Evolutionary conservation across 805 yeast genomes (phyloP).

Genomic region (Pichia gijzeniarum): DNA sequence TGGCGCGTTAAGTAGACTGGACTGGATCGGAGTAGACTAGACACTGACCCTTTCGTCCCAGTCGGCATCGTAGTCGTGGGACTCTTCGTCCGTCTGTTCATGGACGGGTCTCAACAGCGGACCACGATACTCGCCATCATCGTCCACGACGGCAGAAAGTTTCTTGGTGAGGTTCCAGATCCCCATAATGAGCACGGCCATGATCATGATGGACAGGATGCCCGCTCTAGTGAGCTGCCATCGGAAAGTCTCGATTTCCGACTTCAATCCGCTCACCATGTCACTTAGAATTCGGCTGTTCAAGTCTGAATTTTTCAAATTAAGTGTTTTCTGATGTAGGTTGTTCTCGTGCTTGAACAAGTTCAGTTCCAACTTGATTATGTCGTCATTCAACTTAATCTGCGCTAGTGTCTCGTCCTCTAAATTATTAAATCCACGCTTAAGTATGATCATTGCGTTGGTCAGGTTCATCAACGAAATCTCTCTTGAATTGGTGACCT

Average conservation of each 20-base stretch:
- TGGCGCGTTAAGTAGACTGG: no score
- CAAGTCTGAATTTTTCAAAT: constrained; percentile 70
- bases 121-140: constrained; percentile 21
- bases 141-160: constrained; percentile 21
- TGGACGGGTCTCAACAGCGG: constrained; percentile 36
- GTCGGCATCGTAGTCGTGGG: constrained; percentile 50
- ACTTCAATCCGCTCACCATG: constrained; percentile 71
- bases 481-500: constrained; percentile 67
- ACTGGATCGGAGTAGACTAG: background rate
- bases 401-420: constrained; percentile 67
- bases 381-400: constrained; percentile 58
- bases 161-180: constrained; percentile 39
- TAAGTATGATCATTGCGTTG: constrained; percentile 59
- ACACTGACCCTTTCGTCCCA: constrained; percentile 36
- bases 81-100: constrained; percentile 46
- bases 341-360: constrained; percentile 86
- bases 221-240: constrained; percentile 95
- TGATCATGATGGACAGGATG: constrained; percentile 60
- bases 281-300: constrained; percentile 80
- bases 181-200: constrained; percentile 57
- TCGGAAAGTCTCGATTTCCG: constrained; percentile 81
- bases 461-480: constrained; percentile 61
- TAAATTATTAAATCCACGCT: constrained; percentile 63
- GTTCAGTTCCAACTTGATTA: constrained; percentile 68
- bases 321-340: constrained; percentile 59